Evolutionary conservation across 345 rosid species (phyloP).

Genomic region (Schrenkiella parvula): DNA sequence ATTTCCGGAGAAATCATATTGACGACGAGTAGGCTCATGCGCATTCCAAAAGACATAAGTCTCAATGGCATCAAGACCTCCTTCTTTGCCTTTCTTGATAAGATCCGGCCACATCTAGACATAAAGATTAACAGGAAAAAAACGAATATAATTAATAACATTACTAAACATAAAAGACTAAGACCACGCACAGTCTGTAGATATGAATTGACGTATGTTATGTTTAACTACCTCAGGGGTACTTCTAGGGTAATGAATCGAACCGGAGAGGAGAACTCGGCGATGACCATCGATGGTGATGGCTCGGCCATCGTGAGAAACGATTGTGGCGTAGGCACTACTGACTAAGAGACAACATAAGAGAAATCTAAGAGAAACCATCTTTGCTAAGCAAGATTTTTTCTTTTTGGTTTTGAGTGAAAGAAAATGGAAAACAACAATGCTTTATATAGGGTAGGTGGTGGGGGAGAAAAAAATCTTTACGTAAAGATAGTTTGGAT

Average conservation of each 20-base stretch:
- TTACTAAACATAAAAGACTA: not conserved
- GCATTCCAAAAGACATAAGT: slow-evolving; percentile 55
- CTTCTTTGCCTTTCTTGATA: slow-evolving; percentile 46
- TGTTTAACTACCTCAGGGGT: slow-evolving; percentile 35
- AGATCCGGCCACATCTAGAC: slow-evolving; percentile 60
- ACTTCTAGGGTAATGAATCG: slow-evolving; percentile 54
- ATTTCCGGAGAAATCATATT: slow-evolving; percentile 44
- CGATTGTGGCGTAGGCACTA: slow-evolving; percentile 9
- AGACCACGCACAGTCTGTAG: not conserved
- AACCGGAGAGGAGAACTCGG: slow-evolving; percentile 39
- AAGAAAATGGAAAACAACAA: not conserved
- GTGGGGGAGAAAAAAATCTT: not conserved
- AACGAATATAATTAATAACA: not conserved
- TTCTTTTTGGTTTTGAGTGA: not conserved
- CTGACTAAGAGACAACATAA: not conserved
- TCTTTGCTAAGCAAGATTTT: not conserved
- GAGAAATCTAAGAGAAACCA: slow-evolving; percentile 12
- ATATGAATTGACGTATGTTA: not conserved
- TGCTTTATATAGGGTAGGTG: slow-evolving; percentile 12
- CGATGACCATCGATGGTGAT: slow-evolving; percentile 49
- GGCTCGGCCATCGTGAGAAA: slow-evolving; percentile 40
- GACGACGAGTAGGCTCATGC: slow-evolving; percentile 48
- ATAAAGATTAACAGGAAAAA: not conserved
- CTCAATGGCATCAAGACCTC: slow-evolving; percentile 52
- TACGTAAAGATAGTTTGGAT: not conserved